These are phyloP conservation scores for Cicer arietinum DNA, from an alignment of 306 rosid genomes.

Conservation along the genomic window DNA sequence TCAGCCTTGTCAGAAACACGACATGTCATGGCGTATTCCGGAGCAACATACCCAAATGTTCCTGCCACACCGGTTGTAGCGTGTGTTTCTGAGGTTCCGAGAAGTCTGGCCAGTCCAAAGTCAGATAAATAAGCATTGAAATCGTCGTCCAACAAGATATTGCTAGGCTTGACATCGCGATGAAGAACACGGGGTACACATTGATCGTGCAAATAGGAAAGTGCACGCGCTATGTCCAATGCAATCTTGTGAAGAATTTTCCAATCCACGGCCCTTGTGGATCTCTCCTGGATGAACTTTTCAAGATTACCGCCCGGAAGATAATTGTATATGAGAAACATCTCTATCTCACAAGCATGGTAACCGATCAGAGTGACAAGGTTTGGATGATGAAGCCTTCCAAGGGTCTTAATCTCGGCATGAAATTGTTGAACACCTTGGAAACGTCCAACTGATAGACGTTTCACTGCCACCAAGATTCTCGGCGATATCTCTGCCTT, in stretches of 20 bases:
- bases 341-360: slow-evolving; percentile 92
- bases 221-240: slow-evolving; percentile 87
- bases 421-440: slow-evolving; percentile 89
- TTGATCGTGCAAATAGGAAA: slow-evolving; percentile 85
- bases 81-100: slow-evolving; percentile 96
- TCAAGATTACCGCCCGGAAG: slow-evolving; percentile 92
- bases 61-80: slow-evolving; percentile 99
- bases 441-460: slow-evolving; percentile 89
- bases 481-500: slow-evolving; percentile 85
- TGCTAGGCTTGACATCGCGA: slow-evolving; percentile 95
- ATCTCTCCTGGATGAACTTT: slow-evolving; percentile 87
- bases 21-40: slow-evolving; percentile 96
- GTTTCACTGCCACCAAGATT: slow-evolving; percentile 74
- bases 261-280: slow-evolving; percentile 92
- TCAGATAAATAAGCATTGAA: slow-evolving; percentile 87
- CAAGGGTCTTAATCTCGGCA: slow-evolving; percentile 90
- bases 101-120: slow-evolving; percentile 92
- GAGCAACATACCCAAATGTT: slow-evolving; percentile 95
- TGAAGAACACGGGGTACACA: slow-evolving; percentile 95
- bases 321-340: slow-evolving; percentile 87
- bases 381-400: slow-evolving; percentile 84
- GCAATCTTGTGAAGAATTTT: slow-evolving; percentile 93
- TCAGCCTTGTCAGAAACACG: slow-evolving; percentile 97
- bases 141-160: slow-evolving; percentile 86
- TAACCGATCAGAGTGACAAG: slow-evolving; percentile 89